Evolutionary conservation across 2,329 filamentous ascomycete genomes (phyloP).

Genomic region (Coleophoma crateriformis): DNA sequence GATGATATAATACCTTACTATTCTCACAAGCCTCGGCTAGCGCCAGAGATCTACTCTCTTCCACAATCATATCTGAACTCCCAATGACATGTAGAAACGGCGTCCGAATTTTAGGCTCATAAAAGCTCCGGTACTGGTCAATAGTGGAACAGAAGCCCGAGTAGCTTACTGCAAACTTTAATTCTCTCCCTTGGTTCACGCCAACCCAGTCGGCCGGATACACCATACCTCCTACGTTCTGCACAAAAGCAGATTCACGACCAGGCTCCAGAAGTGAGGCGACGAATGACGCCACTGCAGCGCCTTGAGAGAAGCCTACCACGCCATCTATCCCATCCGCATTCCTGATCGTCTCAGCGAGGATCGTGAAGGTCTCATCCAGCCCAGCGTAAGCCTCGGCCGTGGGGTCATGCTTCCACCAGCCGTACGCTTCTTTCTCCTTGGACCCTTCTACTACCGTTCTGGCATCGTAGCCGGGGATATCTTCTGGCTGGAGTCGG

Average conservation of each 20-base stretch:
- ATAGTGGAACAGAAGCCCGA: constrained; percentile 66
- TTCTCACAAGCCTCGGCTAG: constrained; percentile 59
- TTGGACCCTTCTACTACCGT: constrained; percentile 29
- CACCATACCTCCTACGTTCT: constrained; percentile 13
- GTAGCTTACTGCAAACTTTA: constrained; percentile 69
- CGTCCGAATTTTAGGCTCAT: constrained; percentile 67
- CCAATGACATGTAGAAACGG: constrained; percentile 79
- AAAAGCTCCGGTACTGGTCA: constrained; percentile 58
- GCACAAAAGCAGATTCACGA: constrained; percentile 38
- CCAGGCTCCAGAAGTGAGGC: constrained; percentile 61
- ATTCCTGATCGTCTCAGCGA: constrained; percentile 55
- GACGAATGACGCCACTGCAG: constrained; percentile 63
- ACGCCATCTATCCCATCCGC: constrained; percentile 72
- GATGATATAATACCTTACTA: constrained; percentile 56
- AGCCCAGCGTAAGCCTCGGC: constrained; percentile 60
- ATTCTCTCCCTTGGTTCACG: constrained; percentile 41
- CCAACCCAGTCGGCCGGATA: constrained; percentile 21
- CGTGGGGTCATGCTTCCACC: constrained; percentile 68
- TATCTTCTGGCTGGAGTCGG: constrained; percentile 54
- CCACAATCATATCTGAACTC: constrained; percentile 77
- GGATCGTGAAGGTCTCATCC: constrained; percentile 53
- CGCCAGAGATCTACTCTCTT: constrained; percentile 61
- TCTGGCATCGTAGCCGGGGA: constrained; percentile 55
- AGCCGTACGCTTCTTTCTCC: constrained; percentile 66
- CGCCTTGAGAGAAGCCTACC: constrained; percentile 76